Base-by-base conservation (phyloP, 2,329 filamentous ascomycete species). In the Pseudomassariella vexata region DNA sequence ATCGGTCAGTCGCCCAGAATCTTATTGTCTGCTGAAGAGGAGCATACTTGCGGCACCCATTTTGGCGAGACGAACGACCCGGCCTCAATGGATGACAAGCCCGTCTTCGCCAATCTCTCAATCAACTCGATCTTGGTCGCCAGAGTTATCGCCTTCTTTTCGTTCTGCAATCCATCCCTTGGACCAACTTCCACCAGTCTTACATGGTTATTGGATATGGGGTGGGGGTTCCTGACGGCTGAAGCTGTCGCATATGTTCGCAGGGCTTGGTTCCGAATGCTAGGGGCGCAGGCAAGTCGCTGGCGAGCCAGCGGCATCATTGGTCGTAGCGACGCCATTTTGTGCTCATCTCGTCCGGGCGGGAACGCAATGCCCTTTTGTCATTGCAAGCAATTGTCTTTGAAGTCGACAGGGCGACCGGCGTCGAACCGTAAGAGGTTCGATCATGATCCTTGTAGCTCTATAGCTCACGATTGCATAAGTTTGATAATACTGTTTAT, bases 111-210 rank as follows among this genome's bases (percentile, higher is more conserved):
- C 23, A 85, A 60, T 30, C 67, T 62, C 27, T 68, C 60, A 8
- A 84, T 72, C 9, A 85, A 55, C 42, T 81, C 73, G 37, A 82
- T 63, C 48, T 85, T 85, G 6, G 69, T 76, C 3, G 63, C 56
- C 1, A 76, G 62, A 0, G 78, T 63, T 36, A 85, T 72, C 7
- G 61, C 63, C 24, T 65, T 65, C 48, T 72, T 73, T 56, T 83
- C 76, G 42, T 83, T 85, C 52, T 85, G 81, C 14, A 85, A 53
- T 10, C 81, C 81, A 55, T 85, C 80, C 37, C 80, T 61, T 16
- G 80, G 79, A 2, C 77, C 79, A 34, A 84, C 80, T 52, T 84
- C 80, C 31, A 84, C 73, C 27, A 84, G 75, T 14, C 44, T 46
- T 9, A 60, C 52, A 32, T 41, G 33, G 24, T 52, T 52, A 33